Percentiles rank a stretch among this genome's conserved stretches.
These are phyloP conservation scores for Colletotrichum sp. DNA, from an alignment of 2,329 filamentous ascomycete genomes.

Conservation along the genomic window DNA sequence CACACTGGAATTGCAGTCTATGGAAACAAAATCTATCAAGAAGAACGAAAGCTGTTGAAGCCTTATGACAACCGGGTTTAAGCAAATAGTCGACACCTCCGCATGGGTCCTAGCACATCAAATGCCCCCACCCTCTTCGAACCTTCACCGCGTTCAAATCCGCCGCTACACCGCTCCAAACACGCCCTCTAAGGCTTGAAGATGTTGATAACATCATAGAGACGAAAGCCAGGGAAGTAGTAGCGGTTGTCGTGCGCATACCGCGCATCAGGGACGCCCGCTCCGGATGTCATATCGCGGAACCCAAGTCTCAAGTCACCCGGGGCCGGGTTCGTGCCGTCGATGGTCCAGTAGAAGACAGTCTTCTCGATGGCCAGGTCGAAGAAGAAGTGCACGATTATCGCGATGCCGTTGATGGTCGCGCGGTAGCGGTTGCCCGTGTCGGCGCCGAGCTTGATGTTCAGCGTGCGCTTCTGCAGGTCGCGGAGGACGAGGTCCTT, in stretches of 20 bases:
- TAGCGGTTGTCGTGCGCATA: not conserved
- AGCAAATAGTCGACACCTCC: not conserved
- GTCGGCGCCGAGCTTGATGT: not conserved
- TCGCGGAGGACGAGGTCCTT: not conserved
- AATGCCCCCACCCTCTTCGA: not conserved
- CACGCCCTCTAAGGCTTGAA: not conserved
- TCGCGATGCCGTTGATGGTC: not conserved
- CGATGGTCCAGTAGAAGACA: not conserved
- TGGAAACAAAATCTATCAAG: not conserved
- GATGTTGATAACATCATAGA: not conserved
- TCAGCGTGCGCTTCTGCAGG: not conserved
- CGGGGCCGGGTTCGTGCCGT: not conserved
- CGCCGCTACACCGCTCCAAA: not conserved
- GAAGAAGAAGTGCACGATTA: not conserved
- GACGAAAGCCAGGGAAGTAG: not conserved
- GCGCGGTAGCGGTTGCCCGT: not conserved
- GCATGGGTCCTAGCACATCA: fast-evolving
- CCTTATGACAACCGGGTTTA: not conserved
- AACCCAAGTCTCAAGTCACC: not conserved
- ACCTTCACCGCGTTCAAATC: fast-evolving
- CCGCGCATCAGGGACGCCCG: not conserved
- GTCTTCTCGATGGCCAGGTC: not conserved
- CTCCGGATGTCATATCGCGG: not conserved
- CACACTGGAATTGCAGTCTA: not conserved
- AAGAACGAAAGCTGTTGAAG: not conserved